Evolutionary conservation across 1,284 basidiomycete genomes (phyloP), one percentile per base, ranked within the genome.

Genomic region (Ustilago crameri): DNA sequence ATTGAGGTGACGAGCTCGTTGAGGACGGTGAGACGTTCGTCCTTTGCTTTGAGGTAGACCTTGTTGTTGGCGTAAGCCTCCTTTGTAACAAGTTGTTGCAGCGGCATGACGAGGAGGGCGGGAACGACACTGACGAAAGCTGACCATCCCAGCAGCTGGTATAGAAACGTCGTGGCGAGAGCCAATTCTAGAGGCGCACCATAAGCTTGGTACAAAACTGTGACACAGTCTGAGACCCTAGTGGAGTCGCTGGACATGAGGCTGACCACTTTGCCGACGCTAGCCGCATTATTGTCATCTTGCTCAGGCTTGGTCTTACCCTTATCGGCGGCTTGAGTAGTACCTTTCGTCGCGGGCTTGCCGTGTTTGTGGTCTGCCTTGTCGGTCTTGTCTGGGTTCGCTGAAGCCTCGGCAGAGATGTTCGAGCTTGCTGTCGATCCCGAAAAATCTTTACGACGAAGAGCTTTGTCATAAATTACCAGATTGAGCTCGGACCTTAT

Each of bases 381-480:
- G 77, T 81, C 60, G 14, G 37, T 3, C 2, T 51, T 30, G 10
- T 87, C 85, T 2, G 85, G 86, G 30, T 87, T 85, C 74, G 84
- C 86, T 1, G 91, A 24, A 9, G 41, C 23, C 3, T 35, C 32
- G 18, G 45, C 42, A 27, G 86, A 85, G 85, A 88, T 85, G 2
- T 84, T 87, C 26, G 87, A 85, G 74, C 84, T 86, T 2, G 91
- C 85, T 24, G 93, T 86, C 1, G 53, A 40, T 0, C 93, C 93
- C 0, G 91, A 91, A 58, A 90, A 90, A 82, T 96, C 93, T 79
- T 90, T 91, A 24, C 93, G 86, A 80, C 91, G 91, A 40, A 96
- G 85, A 0, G 93, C 90, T 83, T 96, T 96, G 82, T 93, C 91
- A 78, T 95, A 97, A 53, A 96, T 91, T 0, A 91, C 86, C 0